Evolutionary conservation across 257 asterid species (phyloP), one percentile per base, ranked within the genome.

Genomic region (Solanum ossicruentum): DNA sequence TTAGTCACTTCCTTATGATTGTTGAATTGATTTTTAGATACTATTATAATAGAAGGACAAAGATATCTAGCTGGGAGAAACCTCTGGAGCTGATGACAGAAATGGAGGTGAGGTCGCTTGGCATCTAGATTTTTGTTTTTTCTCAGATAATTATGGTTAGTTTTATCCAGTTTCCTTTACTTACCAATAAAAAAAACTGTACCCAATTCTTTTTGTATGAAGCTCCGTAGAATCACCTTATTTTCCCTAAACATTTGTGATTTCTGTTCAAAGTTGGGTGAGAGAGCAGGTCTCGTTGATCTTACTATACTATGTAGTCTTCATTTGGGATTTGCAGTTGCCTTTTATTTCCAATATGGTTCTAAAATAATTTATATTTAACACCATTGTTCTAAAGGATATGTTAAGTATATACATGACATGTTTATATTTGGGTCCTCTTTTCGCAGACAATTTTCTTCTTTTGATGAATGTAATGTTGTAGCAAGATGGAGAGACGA

Each of bases 51-150:
- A 91, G 87, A 88, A 86, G 87, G 91, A 93, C 97, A 85, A 87
- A 60, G 88, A 65, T 92, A 85, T 97, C 98, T 78, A 85, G 90
- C 51, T 97, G 99, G 99, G 97, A 93, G 88, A 97, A 94, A 92
- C 99, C 99, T 75, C 63, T 85, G 18, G 99, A 94, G 80, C 88
- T 97, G 89, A 97, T 97, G 99, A 92, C 96, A 7, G 86, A 89
- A 69, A 85, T 80, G 61, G 98, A 97, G 95, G 99, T 90, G 89
- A 89, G 92, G 84, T 51, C 43, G 26, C 82, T 15, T 80, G 79
- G 56, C 70, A 69, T 71, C 41, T 61, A 80, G 47, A 39, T 51
- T 15, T 77, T 77, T 23, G 10, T 51, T 28, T 77, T 51, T 13
- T 51, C 63, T 32, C 47, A 23, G 4, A 51, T 77, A 75, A 23